Evolutionary conservation across 2,329 filamentous ascomycete genomes (phyloP).

Genomic region (Pseudocercospora musae): DNA sequence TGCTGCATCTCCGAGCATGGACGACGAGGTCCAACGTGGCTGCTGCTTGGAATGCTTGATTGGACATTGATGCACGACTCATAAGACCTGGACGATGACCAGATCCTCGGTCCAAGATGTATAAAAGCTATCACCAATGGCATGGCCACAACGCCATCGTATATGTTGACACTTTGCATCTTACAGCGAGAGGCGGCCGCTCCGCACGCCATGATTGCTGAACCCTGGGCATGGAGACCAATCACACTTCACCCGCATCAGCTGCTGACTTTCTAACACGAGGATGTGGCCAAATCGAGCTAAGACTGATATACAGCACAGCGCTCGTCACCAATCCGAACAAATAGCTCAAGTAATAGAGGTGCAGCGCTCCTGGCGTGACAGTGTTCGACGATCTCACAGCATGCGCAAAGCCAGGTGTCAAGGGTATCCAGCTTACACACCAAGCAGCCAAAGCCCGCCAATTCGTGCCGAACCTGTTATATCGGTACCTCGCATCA

Average conservation of each 20-base stretch:
- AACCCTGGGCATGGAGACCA: background rate
- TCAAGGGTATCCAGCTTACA: slow-evolving; percentile 22
- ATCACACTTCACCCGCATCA: background rate
- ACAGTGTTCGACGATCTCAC: slow-evolving; percentile 13
- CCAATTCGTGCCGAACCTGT: slow-evolving; percentile 26
- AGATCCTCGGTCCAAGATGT: too few relatives aligned
- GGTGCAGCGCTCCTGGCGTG: slow-evolving; percentile 13
- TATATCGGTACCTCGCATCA: slow-evolving; percentile 26
- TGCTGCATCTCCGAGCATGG: too few relatives aligned
- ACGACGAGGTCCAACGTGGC: too few relatives aligned
- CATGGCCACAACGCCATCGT: too few relatives aligned
- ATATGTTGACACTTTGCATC: background rate
- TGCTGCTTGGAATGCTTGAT: too few relatives aligned
- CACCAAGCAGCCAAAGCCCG: slow-evolving; percentile 24
- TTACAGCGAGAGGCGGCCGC: background rate
- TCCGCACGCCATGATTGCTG: background rate
- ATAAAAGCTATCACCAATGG: too few relatives aligned
- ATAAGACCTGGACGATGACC: too few relatives aligned
- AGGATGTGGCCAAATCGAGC: background rate
- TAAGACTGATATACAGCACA: background rate
- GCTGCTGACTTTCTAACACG: background rate
- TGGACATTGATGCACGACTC: too few relatives aligned
- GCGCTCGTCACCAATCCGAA: slow-evolving; percentile 21
- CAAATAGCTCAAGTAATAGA: slow-evolving; percentile 25
- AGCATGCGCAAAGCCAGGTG: slow-evolving; percentile 24